A percentile compares a stretch with the other conserved stretches of the same genome.
Evolutionary conservation across 495 filamentous ascomycete species (phyloP).

Genomic region (Neurospora africana): DNA sequence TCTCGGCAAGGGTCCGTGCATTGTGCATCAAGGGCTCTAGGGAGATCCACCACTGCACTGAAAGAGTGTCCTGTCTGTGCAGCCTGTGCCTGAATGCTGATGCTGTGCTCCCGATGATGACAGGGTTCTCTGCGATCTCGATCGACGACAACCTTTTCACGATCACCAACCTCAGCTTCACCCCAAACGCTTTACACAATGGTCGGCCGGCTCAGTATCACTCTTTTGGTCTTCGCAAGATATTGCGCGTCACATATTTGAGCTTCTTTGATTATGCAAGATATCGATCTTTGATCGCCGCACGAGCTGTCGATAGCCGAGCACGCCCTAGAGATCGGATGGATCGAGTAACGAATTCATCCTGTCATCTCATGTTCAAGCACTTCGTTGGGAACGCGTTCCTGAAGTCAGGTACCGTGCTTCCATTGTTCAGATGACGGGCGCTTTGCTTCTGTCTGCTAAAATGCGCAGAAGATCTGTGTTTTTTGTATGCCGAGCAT

Average conservation of each 20-base stretch:
- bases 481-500: neutral
- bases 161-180: constrained; percentile 1
- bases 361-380: neutral
- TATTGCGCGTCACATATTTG: neutral
- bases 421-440: neutral
- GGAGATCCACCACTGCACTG: neutral
- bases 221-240: neutral
- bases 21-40: neutral
- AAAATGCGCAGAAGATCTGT: neutral
- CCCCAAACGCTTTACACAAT: neutral
- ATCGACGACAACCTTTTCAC: neutral
- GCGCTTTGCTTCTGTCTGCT: neutral
- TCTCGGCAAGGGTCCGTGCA: neutral
- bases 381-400: neutral
- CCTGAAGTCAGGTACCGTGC: neutral
- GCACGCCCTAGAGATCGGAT: neutral
- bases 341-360: neutral
- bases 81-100: neutral
- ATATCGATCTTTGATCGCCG: neutral
- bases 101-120: neutral
- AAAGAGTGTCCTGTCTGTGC: neutral
- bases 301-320: neutral
- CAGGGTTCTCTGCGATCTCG: neutral
- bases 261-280: neutral
- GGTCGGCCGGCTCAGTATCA: neutral